Conservation (phyloP, 208 protist genomes). For the Trypanosoma conorhini region DNA sequence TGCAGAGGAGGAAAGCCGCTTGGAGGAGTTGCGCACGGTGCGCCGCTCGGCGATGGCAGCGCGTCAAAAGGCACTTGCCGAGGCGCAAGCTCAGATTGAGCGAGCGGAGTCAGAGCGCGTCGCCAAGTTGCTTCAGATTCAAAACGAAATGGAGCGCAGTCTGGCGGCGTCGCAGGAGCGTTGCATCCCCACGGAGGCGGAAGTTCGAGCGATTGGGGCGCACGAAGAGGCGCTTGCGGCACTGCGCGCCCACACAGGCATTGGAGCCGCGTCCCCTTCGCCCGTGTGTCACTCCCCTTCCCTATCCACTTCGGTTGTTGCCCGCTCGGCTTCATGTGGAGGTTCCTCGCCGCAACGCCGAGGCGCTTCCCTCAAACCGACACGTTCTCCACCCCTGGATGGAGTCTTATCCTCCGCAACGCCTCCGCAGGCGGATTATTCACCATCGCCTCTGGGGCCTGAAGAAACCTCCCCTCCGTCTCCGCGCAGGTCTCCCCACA, state of each 20-base stretch:
- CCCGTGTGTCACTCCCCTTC: conserved; percentile 1
- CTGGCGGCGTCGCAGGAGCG: not conserved
- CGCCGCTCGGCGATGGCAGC: not conserved
- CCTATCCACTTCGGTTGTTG: not conserved
- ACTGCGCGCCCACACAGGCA: conserved; percentile 13
- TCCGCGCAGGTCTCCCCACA: not conserved
- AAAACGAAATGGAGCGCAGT: not conserved
- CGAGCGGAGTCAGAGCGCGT: not conserved
- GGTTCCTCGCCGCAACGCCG: not conserved
- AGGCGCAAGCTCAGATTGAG: conserved; percentile 11
- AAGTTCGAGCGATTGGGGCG: conserved; percentile 9
- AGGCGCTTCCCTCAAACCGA: not conserved
- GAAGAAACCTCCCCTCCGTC: not conserved
- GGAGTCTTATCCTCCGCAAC: not conserved
- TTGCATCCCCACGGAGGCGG: conserved; percentile 5
- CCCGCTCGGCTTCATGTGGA: not conserved
- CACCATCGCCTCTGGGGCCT: not conserved
- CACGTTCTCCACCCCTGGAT: not conserved
- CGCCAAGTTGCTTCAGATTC: conserved; percentile 1
- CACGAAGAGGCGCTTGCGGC: conserved; percentile 1
- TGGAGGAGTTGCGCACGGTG: conserved; percentile 8
- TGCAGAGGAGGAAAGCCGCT: not conserved
- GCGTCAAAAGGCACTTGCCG: conserved; percentile 9
- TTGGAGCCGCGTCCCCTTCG: not conserved
- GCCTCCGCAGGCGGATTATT: not conserved